Base-by-base conservation (phyloP, 2,329 filamentous ascomycete genomes). In the Sclerotinia borealis region DNA sequence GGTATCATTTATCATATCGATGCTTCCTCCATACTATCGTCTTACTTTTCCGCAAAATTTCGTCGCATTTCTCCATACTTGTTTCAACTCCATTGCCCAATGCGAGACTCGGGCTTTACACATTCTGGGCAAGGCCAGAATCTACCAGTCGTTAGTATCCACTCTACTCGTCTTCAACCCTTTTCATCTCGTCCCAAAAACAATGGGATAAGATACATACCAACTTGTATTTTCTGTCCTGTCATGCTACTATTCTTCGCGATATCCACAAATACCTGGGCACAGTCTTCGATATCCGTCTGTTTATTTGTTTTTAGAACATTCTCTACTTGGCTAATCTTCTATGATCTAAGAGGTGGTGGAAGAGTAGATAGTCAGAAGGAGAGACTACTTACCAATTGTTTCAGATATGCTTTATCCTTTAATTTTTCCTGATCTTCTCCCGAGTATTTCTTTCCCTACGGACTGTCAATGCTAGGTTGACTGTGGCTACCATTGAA, bases 371-470 rank as follows among this genome's bases (percentile, higher is more conserved):
- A 25, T 19, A 36, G 55, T 19, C 25, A 15, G 29, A 22, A 48
- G n/a, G 39, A n/a, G 22, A n/a, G 3, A 45, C 72, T 15, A 19
- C 78, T 69, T 70, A 84, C 83, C 69, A 79, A 80, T 68, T 79
- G 80, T 75, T 87, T 85, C 64, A 89, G 75, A 48, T 74, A 78
- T 9, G 84, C 79, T 48, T 73, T 79, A 13, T 83, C 75, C 68
- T 80, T 81, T 68, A 82, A 72, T 5, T 63, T 73, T 61, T 81
- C 71, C 41, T 87, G 80, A 59, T 72, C 75, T 66, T 86, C 83
- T 15, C 78, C 71, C 0, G 81, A 73, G 71, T 86, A 87, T 52
- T 77, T 77, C 63, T 77, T 72, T 39, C 84, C 84, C 83, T 63
- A 7, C 27, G 29, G 25, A 25, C 3, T 31, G 27, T 15, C 25